Base-by-base conservation (phyloP, 2,329 filamentous ascomycete species). In the Talaromyces sp. region DNA sequence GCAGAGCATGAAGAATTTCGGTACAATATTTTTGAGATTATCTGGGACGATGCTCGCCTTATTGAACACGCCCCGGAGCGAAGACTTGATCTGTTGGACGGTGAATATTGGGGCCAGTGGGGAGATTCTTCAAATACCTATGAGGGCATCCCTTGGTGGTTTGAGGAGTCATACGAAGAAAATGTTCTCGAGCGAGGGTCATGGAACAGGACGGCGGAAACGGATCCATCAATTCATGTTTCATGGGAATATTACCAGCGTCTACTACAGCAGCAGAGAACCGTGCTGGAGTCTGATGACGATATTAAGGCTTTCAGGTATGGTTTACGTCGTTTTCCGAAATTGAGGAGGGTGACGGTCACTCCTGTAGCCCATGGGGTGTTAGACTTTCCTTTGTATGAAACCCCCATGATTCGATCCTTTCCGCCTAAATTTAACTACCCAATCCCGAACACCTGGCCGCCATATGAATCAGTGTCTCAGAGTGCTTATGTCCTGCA, bases 331-430 rank as follows among this genome's bases (percentile, higher is more conserved):
- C 72, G 68, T 3, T 80, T 82, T 50, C 74, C 77, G 0, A 70
- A 69, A 2, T 68, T 83, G 2, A 71, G 64, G 39, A 74, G 73
- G 50, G 68, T 83, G 9, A 79, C 71, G 0, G 64, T 83, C 13
- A 81, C 80, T 3, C 76, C 75, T 7, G 76, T 78, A 1, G 70
- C 78, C 0, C 80, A 82, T 66, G 78, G 78, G 0, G 69, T 71
- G 50, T 64, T 75, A 0, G 74, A 75, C n/a, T 58, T 64, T 0
- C 80, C 80, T 0, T 64, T 74, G 0, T 82, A 82, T 59, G 67
- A 78, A 22, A 82, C 80, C 0, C 80, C 80, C 1, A 79, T 78
- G 69, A 78, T 80, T 35, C 78, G 79, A 6, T 72, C 74, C 2
- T 75, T 82, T 13, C 78, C 79, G 0, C 56, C 65, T 1, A 76